A percentile compares a stretch with the other conserved stretches of the same genome.
These are phyloP conservation scores for Lactifluus volemus DNA, from an alignment of 768 basidiomycete species.

Conservation along the genomic window DNA sequence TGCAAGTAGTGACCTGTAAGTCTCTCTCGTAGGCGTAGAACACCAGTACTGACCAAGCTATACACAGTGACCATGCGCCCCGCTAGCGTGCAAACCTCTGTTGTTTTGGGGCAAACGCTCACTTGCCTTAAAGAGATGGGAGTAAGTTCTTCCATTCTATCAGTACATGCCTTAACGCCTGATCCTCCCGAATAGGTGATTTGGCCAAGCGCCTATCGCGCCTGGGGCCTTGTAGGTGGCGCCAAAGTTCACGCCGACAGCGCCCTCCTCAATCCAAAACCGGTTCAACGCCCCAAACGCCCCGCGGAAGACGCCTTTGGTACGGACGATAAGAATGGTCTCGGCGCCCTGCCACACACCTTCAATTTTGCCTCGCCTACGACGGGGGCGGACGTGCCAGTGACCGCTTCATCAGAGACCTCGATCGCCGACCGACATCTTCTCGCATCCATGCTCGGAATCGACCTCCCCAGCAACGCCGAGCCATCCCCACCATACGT, in stretches of 20 bases:
- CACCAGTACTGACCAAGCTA: neutral
- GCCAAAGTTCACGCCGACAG: slow-evolving; percentile 19
- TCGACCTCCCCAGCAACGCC: slow-evolving; percentile 13
- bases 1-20: slow-evolving; percentile 70
- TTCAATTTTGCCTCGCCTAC: neutral
- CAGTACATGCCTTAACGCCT: slow-evolving; percentile 34
- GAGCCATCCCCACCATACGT: slow-evolving; percentile 10
- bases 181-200: slow-evolving; percentile 52
- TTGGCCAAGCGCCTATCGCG: slow-evolving; percentile 18
- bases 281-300: slow-evolving; percentile 11
- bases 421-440: slow-evolving; percentile 12
- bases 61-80: slow-evolving; percentile 60
- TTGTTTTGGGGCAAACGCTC: slow-evolving; percentile 59
- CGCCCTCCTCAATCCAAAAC: slow-evolving; percentile 3
- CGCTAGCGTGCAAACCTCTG: slow-evolving; percentile 56
- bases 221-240: slow-evolving; percentile 19
- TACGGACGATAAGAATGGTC: neutral
- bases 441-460: slow-evolving; percentile 18
- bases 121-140: slow-evolving; percentile 58
- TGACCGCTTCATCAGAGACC: neutral
- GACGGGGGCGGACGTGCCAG: neutral
- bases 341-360: neutral
- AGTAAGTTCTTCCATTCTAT: slow-evolving; percentile 38
- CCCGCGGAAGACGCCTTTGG: slow-evolving; percentile 19
- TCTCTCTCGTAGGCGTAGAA: slow-evolving; percentile 13